Base-by-base conservation (phyloP, 2,329 filamentous ascomycete genomes). In the Apiospora arundinis region DNA sequence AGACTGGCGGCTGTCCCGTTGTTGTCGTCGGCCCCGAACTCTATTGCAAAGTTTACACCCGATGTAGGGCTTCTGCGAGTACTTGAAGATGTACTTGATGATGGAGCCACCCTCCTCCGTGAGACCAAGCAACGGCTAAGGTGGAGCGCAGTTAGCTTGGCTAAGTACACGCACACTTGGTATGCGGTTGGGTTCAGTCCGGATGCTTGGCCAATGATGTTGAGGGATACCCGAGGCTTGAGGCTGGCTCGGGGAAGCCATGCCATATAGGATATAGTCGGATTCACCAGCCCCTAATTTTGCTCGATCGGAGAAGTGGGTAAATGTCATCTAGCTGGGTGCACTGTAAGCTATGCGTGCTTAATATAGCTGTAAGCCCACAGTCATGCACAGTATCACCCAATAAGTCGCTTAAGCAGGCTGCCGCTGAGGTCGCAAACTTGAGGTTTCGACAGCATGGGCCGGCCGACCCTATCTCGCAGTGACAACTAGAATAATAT, bases 211-310 rank as follows among this genome's bases (percentile, higher is more conserved):
- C 76, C 76, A 78, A 78, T 78, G 48, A 74, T 71, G 67, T 73
- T 52, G 56, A 45, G 49, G 52, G 74, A 74, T 77, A 77, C 74
- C 76, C 76, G 76, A 77, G 74, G 66, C 72, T 73, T 71, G 69
- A 72, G 71, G 73, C 69, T 76, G 74, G 72, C 67, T 72, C 71
- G 71, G 73, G 70, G 72, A 72, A 72, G 71, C 73, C 69, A 60
- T 72, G 32, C 69, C 72, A 67, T 69, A 74, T 69, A 56, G 69
- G 42, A 73, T 69, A 70, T 67, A 71, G 69, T 70, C 71, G 70
- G 71, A 70, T 70, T 40, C 70, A 72, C 67, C 70, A 67, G 45
- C 23, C 4, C 16, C 65, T 21, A 40, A 32, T 8, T 46, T 40
- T 56, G 46, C 67, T 49, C 25, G 56, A 21, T 21, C 32, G 16